Conservation (phyloP, 1,284 basidiomycete species). For the Marasmius oreades region DNA sequence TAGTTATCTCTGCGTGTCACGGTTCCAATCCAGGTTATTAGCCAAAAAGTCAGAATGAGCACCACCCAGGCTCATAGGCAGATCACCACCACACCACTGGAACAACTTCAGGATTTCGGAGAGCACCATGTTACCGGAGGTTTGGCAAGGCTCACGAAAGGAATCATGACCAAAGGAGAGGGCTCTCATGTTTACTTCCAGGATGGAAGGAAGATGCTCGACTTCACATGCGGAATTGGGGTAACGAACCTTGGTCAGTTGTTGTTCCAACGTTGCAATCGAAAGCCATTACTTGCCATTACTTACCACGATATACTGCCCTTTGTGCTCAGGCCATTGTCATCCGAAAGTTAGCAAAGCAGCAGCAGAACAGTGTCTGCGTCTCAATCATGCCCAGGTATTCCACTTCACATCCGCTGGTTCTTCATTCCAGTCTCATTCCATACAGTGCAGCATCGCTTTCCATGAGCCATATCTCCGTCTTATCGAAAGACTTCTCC, state of each 20-base stretch:
- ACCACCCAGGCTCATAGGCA: not conserved
- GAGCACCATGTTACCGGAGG: constrained; percentile 70
- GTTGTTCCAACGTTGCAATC: not conserved
- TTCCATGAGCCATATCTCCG: constrained; percentile 75
- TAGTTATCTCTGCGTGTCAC: too few relatives aligned
- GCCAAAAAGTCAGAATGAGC: not conserved
- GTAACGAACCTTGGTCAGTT: constrained; percentile 72
- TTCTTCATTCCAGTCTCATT: not conserved
- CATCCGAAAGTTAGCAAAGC: constrained; percentile 85
- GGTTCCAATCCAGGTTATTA: too few relatives aligned
- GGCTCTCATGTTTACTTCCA: constrained; percentile 74
- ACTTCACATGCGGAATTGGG: constrained; percentile 87
- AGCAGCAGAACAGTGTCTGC: constrained; percentile 82
- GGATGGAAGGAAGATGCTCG: constrained; percentile 71
- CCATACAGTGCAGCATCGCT: constrained; percentile 68
- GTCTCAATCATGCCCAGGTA: constrained; percentile 77
- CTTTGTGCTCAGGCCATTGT: constrained; percentile 62
- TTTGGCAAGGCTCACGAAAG: constrained; percentile 62
- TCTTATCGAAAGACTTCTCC: constrained; percentile 75
- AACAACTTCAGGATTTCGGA: constrained; percentile 40
- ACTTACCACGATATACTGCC: not conserved
- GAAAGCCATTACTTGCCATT: too few relatives aligned
- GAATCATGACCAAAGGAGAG: constrained; percentile 73
- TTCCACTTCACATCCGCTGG: constrained; percentile 1
- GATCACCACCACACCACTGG: constrained; percentile 11